A percentile compares a stretch with the other conserved stretches of the same genome.
Evolutionary conservation across 2,329 filamentous ascomycete species (phyloP).

Genomic region (Xylaria hypoxylon): DNA sequence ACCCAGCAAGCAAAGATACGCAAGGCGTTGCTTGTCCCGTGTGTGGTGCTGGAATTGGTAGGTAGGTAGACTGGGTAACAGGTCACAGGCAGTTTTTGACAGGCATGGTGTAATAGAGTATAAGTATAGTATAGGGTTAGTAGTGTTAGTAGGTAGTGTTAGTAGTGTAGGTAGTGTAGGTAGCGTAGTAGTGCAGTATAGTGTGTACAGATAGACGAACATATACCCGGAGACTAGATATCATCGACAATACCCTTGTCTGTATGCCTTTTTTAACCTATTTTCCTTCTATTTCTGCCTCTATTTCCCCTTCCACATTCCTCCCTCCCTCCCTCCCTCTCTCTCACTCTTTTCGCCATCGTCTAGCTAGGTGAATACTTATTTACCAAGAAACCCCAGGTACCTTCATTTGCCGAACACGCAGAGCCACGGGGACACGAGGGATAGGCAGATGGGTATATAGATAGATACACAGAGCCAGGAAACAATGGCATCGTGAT

Average conservation of each 20-base stretch:
- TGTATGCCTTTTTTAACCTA: not conserved
- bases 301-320: not conserved
- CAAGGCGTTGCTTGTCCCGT: conserved; percentile 32
- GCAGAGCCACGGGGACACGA: conserved; percentile 32
- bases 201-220: not conserved
- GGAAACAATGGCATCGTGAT: conserved; percentile 22
- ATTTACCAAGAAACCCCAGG: conserved; percentile 7
- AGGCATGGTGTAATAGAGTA: conserved; percentile 4
- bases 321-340: not conserved
- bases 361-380: conserved; percentile 12
- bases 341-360: not conserved
- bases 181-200: not conserved
- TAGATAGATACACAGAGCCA: conserved; percentile 15
- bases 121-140: conserved; percentile 1
- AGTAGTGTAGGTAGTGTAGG: no score
- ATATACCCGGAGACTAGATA: conserved; percentile 11
- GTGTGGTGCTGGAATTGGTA: conserved; percentile 25
- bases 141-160: conserved; percentile 2
- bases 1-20: conserved; percentile 22
- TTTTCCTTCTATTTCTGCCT: not conserved
- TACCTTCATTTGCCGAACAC: conserved; percentile 11
- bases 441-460: conserved; percentile 31
- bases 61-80: conserved; percentile 34
- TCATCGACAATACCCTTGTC: conserved; percentile 12
- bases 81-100: conserved; percentile 31